Conservation (phyloP, 805 yeast genomes). For the Metschnikowia borealis region DNA sequence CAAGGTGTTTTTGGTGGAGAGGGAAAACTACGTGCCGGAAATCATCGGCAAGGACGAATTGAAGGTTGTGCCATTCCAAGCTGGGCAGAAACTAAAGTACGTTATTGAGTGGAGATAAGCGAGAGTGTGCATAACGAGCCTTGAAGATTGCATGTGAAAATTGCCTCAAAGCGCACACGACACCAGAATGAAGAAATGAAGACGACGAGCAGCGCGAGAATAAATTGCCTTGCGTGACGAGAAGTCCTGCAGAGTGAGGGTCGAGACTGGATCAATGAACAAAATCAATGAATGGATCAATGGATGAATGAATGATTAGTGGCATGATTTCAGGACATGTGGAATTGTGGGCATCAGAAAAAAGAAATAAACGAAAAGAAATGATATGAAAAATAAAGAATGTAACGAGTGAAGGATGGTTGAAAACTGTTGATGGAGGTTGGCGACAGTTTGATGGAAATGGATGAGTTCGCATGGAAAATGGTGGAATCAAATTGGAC, state of each 20-base stretch:
- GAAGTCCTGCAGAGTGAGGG: no score
- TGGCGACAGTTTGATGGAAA: no score
- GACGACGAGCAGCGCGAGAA: not conserved
- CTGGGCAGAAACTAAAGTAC: constrained; percentile 75
- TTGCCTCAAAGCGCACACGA: not conserved
- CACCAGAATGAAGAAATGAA: no score
- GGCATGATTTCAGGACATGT: no score
- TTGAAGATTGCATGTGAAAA: not conserved
- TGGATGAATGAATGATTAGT: no score
- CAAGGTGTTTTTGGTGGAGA: constrained; percentile 52
- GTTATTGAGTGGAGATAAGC: constrained; percentile 61
- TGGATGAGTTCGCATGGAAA: not conserved
- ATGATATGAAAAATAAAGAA: no score
- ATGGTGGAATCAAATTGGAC: not conserved
- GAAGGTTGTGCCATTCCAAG: constrained; percentile 73
- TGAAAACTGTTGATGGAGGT: no score
- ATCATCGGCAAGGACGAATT: constrained; percentile 42
- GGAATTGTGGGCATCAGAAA: no score
- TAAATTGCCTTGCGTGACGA: not conserved
- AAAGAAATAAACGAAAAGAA: no score
- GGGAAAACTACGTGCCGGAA: constrained; percentile 57
- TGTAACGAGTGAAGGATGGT: no score
- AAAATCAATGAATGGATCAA: no score
- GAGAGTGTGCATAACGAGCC: not conserved
- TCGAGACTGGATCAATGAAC: no score